Percentiles rank a stretch among this genome's conserved stretches.
Conservation (phyloP, 164 flowering plant genomes). For the Vitis vinifera region DNA sequence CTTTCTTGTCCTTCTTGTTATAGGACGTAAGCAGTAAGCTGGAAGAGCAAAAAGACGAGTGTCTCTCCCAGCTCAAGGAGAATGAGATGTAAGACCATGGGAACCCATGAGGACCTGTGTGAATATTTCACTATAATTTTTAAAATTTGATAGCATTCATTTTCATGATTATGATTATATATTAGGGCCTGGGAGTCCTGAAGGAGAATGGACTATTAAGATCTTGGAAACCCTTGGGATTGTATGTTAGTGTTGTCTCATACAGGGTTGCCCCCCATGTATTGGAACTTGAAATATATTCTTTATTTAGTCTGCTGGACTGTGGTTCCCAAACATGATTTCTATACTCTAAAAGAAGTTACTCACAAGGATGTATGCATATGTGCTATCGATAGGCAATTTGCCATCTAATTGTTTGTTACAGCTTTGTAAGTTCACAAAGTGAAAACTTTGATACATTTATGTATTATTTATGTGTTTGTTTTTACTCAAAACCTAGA, state of each 20-base stretch:
- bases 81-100: constrained; percentile 77
- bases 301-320: background rate
- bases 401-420: background rate
- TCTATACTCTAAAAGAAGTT: no score
- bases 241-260: background rate
- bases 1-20: constrained; percentile 1
- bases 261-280: background rate
- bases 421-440: background rate
- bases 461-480: background rate
- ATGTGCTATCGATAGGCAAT: background rate
- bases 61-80: constrained; percentile 82
- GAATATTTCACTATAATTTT: background rate
- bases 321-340: background rate
- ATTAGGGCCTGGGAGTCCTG: background rate
- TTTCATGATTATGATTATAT: background rate
- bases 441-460: background rate
- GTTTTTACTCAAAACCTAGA: no score
- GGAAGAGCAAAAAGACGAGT: constrained; percentile 87
- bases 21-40: constrained; percentile 88
- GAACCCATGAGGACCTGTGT: background rate
- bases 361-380: no score
- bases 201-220: background rate
- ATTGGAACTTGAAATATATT: background rate
- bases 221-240: background rate
- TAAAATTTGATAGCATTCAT: no score